Evolutionary conservation across 202 grass and related monocot species (phyloP).

Genomic region (Panicum hallii): DNA sequence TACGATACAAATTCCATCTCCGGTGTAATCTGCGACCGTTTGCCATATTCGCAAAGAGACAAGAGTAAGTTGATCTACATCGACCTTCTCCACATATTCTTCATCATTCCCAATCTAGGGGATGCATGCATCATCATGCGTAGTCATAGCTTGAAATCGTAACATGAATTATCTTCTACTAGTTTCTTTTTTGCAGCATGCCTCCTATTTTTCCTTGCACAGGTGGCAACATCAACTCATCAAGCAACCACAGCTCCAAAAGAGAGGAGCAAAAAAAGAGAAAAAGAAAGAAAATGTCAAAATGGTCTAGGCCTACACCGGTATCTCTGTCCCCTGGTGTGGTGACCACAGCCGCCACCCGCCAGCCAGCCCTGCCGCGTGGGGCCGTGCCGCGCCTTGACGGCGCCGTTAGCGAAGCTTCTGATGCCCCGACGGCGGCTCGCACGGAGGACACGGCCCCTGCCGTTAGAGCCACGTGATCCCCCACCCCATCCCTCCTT

Average conservation of each 20-base stretch:
- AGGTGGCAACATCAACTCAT: background rate
- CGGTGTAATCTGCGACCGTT: background rate
- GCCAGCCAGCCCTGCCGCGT: background rate
- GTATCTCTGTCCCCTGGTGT: background rate
- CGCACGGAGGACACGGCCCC: background rate
- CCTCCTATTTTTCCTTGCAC: background rate
- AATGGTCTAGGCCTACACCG: background rate
- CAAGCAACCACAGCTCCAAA: background rate
- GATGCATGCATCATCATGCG: background rate
- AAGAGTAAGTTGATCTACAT: no score
- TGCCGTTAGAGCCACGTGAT: constrained; percentile 34
- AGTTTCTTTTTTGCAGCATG: background rate
- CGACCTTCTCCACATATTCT: background rate
- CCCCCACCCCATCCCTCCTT: background rate
- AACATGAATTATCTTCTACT: no score
- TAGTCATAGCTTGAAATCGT: background rate
- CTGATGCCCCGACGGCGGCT: background rate
- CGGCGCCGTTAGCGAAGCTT: constrained; percentile 56
- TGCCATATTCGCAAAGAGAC: background rate
- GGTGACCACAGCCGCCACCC: constrained; percentile 12
- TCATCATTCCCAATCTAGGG: background rate
- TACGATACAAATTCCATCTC: background rate
- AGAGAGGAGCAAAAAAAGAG: background rate
- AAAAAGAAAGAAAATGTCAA: background rate
- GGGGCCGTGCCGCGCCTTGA: background rate